Conservation (phyloP, 345 rosid genomes). For the Melaleuca quinquenervia region DNA sequence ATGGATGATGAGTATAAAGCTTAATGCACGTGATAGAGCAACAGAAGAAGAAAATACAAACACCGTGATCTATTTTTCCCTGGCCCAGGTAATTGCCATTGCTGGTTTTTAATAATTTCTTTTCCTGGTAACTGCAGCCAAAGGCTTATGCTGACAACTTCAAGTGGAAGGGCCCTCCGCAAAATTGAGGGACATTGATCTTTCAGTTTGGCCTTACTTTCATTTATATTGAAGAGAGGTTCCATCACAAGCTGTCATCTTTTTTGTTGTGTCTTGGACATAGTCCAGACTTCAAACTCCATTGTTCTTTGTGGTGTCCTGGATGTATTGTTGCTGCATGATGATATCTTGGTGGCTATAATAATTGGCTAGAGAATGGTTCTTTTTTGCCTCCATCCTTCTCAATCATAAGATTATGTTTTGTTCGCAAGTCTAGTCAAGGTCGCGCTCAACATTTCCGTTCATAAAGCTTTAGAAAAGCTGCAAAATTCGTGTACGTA, state of each 20-base stretch:
- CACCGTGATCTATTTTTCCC: neutral
- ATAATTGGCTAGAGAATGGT: neutral
- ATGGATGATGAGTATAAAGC: neutral
- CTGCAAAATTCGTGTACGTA: neutral
- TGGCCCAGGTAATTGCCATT: neutral
- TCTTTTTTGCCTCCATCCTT: neutral
- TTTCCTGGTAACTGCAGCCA: constrained; percentile 20
- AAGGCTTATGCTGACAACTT: constrained; percentile 92
- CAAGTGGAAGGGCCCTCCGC: constrained; percentile 73
- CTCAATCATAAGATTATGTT: neutral
- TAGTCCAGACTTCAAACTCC: neutral
- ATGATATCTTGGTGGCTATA: neutral
- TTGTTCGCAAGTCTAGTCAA: neutral
- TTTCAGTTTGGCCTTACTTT: neutral
- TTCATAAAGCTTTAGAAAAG: neutral
- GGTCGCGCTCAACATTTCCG: neutral
- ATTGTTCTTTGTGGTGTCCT: neutral
- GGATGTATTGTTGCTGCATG: neutral
- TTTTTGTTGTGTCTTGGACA: neutral
- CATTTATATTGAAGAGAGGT: neutral
- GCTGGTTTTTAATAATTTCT: neutral
- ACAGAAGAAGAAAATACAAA: neutral
- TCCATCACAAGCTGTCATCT: neutral
- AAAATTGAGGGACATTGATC: constrained; percentile 24
- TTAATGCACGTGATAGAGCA: neutral